Evolutionary conservation across 805 yeast species (phyloP).

Genomic region (Kluyveromyces dobzhanskii): DNA sequence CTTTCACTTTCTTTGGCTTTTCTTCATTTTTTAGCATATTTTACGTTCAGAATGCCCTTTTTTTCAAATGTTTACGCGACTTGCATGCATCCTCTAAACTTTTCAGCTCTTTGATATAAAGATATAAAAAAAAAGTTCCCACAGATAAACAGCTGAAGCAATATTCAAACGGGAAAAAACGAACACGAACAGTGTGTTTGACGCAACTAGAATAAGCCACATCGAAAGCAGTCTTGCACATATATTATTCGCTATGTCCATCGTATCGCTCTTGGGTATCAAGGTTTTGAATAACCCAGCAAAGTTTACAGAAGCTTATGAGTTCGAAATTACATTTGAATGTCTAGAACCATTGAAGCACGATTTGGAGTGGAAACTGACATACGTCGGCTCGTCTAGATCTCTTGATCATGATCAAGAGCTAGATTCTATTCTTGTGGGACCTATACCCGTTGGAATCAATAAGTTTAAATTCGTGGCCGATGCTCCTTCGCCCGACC

Average conservation of each 20-base stretch:
- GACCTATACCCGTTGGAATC: constrained; percentile 97
- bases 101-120: too few species aligned
- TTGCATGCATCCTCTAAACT: too few species aligned
- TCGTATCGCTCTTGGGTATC: constrained; percentile 85
- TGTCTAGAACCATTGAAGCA: constrained; percentile 79
- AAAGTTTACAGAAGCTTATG: constrained; percentile 83
- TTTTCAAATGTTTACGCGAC: too few species aligned
- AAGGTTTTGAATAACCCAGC: constrained; percentile 94
- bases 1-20: too few species aligned
- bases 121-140: too few species aligned
- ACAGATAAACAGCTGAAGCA: too few species aligned
- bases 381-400: constrained; percentile 93
- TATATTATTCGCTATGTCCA: constrained; percentile 61
- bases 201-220: too few species aligned
- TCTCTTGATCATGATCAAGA: constrained; percentile 96
- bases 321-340: constrained; percentile 95
- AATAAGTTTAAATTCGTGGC: constrained; percentile 89
- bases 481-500: constrained; percentile 93
- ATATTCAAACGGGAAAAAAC: too few species aligned
- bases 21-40: too few species aligned
- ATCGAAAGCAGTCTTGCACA: too few species aligned
- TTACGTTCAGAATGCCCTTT: too few species aligned
- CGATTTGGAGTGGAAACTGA: constrained; percentile 94
- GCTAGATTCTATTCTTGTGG: constrained; percentile 90
- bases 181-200: too few species aligned